phyloP scores from a whole-genome alignment of 2,329 filamentous ascomycete species.

The Aspergillus fumigatus region DNA sequence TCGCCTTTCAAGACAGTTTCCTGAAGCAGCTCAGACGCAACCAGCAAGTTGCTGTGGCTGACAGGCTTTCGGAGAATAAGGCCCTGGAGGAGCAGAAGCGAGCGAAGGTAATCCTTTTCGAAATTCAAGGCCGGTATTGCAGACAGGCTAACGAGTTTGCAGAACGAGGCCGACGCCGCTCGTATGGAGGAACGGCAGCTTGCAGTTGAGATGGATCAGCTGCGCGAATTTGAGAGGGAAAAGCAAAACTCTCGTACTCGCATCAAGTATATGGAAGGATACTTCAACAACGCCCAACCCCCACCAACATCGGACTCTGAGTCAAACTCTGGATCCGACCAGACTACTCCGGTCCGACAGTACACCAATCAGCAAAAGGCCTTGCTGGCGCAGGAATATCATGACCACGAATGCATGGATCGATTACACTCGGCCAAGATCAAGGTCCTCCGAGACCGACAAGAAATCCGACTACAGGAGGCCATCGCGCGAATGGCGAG shows the following conservation, averaged over 20 bases:
- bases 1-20: slow-evolving; percentile 31
- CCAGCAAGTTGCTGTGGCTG: slow-evolving; percentile 28
- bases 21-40: slow-evolving; percentile 25
- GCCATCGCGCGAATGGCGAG: slow-evolving; percentile 36
- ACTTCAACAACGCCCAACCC: slow-evolving; percentile 39
- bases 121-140: neutral
- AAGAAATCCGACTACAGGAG: slow-evolving; percentile 39
- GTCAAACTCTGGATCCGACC: slow-evolving; percentile 17
- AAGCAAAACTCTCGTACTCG: slow-evolving; percentile 41
- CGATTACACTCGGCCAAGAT: slow-evolving; percentile 41
- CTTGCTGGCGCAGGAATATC: slow-evolving; percentile 43
- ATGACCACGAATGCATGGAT: slow-evolving; percentile 41
- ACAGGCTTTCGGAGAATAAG: slow-evolving; percentile 27
- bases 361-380: slow-evolving; percentile 40
- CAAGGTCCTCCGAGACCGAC: slow-evolving; percentile 45
- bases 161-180: slow-evolving; percentile 35
- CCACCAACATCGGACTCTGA: slow-evolving; percentile 20
- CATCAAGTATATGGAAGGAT: slow-evolving; percentile 47
- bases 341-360: slow-evolving; percentile 26
- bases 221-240: slow-evolving; percentile 41
- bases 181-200: slow-evolving; percentile 43
- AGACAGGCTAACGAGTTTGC: neutral
- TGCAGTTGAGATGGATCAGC: slow-evolving; percentile 41
- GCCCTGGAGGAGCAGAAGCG: slow-evolving; percentile 32
- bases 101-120: slow-evolving; percentile 32